A percentile compares a stretch with the other conserved stretches of the same genome.
Conservation (phyloP, 768 basidiomycete species). For the Hirschioporus abietinus region DNA sequence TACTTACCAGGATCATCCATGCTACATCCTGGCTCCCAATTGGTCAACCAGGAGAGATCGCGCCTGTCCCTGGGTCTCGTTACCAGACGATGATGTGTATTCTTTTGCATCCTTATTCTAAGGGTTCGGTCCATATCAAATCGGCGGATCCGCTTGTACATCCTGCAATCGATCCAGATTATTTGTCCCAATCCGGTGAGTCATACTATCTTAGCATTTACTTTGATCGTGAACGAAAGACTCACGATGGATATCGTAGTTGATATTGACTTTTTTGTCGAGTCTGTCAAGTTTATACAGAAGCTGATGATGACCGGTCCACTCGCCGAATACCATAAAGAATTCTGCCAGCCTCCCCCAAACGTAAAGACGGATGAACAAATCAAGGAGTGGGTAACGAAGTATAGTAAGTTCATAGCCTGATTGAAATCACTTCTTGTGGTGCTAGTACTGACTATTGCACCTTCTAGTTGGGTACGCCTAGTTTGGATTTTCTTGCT, state of each 20-base stretch:
- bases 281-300: constrained; percentile 20
- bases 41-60: constrained; percentile 7
- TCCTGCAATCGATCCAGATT: constrained; percentile 43
- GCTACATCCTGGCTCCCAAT: constrained; percentile 7
- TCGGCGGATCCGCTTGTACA: constrained; percentile 34
- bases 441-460: neutral
- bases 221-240: no score
- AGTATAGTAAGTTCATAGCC: neutral
- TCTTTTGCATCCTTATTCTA: constrained; percentile 41
- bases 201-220: no score
- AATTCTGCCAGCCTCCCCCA: constrained; percentile 25
- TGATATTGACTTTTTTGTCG: constrained; percentile 21
- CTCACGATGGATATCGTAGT: neutral
- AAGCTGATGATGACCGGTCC: constrained; percentile 8
- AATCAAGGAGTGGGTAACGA: neutral
- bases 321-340: constrained; percentile 8
- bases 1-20: constrained; percentile 3
- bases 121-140: constrained; percentile 42
- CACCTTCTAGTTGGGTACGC: constrained; percentile 6
- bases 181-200: neutral
- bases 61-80: constrained; percentile 26
- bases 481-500: no score
- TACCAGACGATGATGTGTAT: constrained; percentile 30
- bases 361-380: constrained; percentile 25
- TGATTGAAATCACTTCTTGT: no score